Evolutionary conservation across 768 basidiomycete species (phyloP).

Genomic region (Auricularia cornea): DNA sequence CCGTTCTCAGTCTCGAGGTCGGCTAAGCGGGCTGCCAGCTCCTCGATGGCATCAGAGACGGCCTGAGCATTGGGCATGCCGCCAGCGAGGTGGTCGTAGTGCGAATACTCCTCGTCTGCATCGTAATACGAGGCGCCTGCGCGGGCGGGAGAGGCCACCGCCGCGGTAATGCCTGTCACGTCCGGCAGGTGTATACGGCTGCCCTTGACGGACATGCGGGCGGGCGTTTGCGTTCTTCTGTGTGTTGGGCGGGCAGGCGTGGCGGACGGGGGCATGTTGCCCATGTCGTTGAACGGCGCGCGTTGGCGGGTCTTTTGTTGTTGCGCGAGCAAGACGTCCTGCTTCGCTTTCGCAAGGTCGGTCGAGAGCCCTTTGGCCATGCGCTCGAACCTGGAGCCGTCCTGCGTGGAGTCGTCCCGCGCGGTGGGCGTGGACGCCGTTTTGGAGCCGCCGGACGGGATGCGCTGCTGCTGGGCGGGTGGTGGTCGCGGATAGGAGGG

Average conservation of each 20-base stretch:
- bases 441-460: background rate
- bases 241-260: slow-evolving; percentile 1
- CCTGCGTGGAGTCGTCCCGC: slow-evolving; percentile 15
- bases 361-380: slow-evolving; percentile 48
- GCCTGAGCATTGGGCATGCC: slow-evolving; percentile 57
- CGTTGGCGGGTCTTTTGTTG: slow-evolving; percentile 4
- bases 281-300: slow-evolving; percentile 32
- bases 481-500: background rate
- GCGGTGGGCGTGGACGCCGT: background rate
- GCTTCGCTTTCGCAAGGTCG: slow-evolving; percentile 41
- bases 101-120: slow-evolving; percentile 37
- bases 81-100: background rate
- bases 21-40: slow-evolving; percentile 42
- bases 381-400: slow-evolving; percentile 53
- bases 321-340: slow-evolving; percentile 4
- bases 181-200: slow-evolving; percentile 61
- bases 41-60: slow-evolving; percentile 49
- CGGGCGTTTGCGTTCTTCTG: slow-evolving; percentile 10
- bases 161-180: slow-evolving; percentile 75
- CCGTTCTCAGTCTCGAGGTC: slow-evolving; percentile 76
- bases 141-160: slow-evolving; percentile 66
- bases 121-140: slow-evolving; percentile 43
- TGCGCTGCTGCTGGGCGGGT: background rate
- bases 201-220: slow-evolving; percentile 15
- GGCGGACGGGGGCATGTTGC: slow-evolving; percentile 9